Evolutionary conservation across 1,284 basidiomycete genomes (phyloP), one percentile per base, ranked within the genome.

Genomic region (Boletus holoroseus): DNA sequence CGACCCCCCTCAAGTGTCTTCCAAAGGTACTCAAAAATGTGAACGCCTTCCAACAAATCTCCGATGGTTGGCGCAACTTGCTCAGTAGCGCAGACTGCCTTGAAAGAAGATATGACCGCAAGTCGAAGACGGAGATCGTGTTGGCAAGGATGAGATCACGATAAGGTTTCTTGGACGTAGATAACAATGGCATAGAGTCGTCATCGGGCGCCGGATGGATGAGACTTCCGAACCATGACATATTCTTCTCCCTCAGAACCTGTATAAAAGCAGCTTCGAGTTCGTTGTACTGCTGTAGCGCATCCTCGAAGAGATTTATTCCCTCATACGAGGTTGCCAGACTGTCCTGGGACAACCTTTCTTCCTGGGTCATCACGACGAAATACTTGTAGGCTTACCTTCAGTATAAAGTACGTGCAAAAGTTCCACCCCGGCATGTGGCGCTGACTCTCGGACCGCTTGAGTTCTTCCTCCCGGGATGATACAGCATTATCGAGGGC

Each of bases 361-460:
- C 37, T 44, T 45, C 28, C 40, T 28, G n/a, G 7, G 32, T n/a
- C 1, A 28, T 27, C 24, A 15, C 16, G 12, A 24, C 16, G 11
- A 44, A 28, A 34, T 22, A 15, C 15, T 50, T 24, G 48, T 8
- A 35, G 12, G 46, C 62, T 49, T 60, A 91, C 94, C 81, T 97
- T 97, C 26, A 94, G 73, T 32, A 94, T 82, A 68, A 97, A 96
- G 75, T 94, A 98, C 0, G 88, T 93, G 67, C 92, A 94, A 64
- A 95, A 97, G 66, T 96, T 94, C 94, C 94, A 97, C 2, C 93
- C 94, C 1, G 91, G 88, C 78, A 92, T 88, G 56, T 85, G 78
- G 51, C 88, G 77, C 66, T 95, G 91, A 42, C 82, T 77, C 65
- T 97, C 94, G 0, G 89, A 91, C 22, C 88, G 79, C 61, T 79